Evolutionary conservation across 768 basidiomycete genomes (phyloP), one percentile per base, ranked within the genome.

Genomic region (Rhizopogon roseolus): DNA sequence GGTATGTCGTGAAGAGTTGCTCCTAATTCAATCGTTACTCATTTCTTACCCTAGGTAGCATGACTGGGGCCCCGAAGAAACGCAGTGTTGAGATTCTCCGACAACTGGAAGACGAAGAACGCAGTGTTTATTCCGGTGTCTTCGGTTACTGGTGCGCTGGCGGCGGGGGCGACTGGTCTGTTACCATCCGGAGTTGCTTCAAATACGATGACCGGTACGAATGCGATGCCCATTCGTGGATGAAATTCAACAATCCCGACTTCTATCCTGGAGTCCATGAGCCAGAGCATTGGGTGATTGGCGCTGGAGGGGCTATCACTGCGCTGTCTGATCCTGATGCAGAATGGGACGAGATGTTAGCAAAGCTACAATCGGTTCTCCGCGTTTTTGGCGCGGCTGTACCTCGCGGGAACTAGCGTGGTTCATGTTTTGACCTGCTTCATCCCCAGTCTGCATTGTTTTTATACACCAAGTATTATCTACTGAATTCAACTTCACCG

Each of bases 41-140:
- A 42, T 56, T 53, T 48, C 53, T 16, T 22, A 44, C 28, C 8
- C 32, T 56, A 94, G 93, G 93, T 1, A 94, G 92, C 55, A 98
- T 98, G 95, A 98, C 95, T 2, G 95, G 95, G 36, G 95, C 95
- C 0, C 95, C 95, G 0, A 98, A 98, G 73, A 88, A 96, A 62
- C 85, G 95, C 32, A 92, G 90, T 53, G 86, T 97, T 7, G 90
- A 97, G 68, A 86, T 98, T 36, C 77, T 98, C 7, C 88, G 90
- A 57, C 75, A 74, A 0, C 77, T 97, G 2, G 95, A 98, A 67
- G 79, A 77, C 43, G 67, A 76, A 40, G 79, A 85, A 44, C 81
- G 95, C 28, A 80, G 84, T 27, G 73, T 94, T 16, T 98, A 98
- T 65, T 97, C 95, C 17, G 94, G 95, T 32, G 89, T 93, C 5